Evolutionary conservation across 2,329 filamentous ascomycete genomes (phyloP), one percentile per base, ranked within the genome.

Genomic region (Fusarium brevicatenulatum): DNA sequence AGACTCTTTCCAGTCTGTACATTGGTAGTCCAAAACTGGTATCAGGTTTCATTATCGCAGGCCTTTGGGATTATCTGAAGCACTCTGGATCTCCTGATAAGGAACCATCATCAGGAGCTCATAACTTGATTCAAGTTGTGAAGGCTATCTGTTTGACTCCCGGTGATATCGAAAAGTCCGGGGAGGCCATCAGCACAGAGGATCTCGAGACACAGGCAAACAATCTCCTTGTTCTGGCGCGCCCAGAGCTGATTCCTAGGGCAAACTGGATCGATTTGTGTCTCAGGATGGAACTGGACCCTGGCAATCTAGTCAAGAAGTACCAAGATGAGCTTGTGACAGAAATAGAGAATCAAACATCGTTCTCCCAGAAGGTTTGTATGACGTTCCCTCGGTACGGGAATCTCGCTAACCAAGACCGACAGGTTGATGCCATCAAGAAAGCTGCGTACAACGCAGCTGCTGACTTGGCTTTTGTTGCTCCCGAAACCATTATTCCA

Each of bases 381-480:
- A 77, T 72, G 39, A 47, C 34, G 16, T 21, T 28, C 18, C 15
- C n/a, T 16, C 7, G 15, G 11, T 40, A 21, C 34, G 10, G 30
- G 9, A 21, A 21, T 50, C 34, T 37, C 12, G 19, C 72, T 78
- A 64, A 78, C 50, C 39, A 23, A 25, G 25, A 12, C 25, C 25
- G 21, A 30, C 44, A 83, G 79, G 77, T 79, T 73, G 72, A 77
- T 11, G 13, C 63, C 18, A 80, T 93, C 47, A 91, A 90, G 77
- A 83, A 85, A 44, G 95, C 95, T 58, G 93, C 95, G 7, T 97
- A 91, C 81, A 91, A 91, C 75, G 94, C 95, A 12, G 93, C 94
- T 16, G 95, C 95, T 42, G 96, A 98, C 78, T 86, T 99, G 66
- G 95, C 94, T 7, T 99, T 99, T 78, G 94, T 99, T 32, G 93